phyloP scores from a whole-genome alignment of 495 filamentous ascomycete species.

The Penicillium steckii region DNA sequence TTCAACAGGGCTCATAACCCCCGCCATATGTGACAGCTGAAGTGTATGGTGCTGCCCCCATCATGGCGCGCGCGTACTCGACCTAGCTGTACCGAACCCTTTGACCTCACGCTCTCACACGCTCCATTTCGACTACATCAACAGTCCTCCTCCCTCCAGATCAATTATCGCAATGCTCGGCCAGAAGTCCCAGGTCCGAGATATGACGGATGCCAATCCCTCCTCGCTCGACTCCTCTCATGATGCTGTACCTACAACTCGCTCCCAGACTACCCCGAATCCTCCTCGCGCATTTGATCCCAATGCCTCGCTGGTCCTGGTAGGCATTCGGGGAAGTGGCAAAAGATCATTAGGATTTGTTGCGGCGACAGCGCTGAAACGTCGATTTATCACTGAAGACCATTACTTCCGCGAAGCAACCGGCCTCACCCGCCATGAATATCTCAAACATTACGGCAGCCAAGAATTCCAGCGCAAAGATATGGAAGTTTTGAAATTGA shows the following conservation, averaged over 20 bases:
- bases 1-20: background rate
- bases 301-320: constrained; percentile 71
- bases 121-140: too few species aligned
- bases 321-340: constrained; percentile 74
- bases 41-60: background rate
- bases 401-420: constrained; percentile 71
- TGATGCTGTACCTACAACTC: constrained; percentile 2
- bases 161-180: too few species aligned
- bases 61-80: constrained; percentile 7
- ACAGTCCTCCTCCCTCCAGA: too few species aligned
- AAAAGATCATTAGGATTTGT: constrained; percentile 80
- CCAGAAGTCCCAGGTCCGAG: constrained; percentile 12
- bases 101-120: background rate
- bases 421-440: constrained; percentile 62
- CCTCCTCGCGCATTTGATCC: constrained; percentile 53
- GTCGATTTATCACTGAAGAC: constrained; percentile 74
- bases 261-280: constrained; percentile 40
- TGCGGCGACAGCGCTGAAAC: constrained; percentile 69
- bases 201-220: constrained; percentile 3
- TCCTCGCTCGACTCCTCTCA: background rate
- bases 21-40: constrained; percentile 4
- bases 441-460: constrained; percentile 60
- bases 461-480: constrained; percentile 65
- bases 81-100: constrained; percentile 2
- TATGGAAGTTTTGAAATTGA: constrained; percentile 63